Evolutionary conservation across 2,329 filamentous ascomycete species (phyloP), one percentile per base, ranked within the genome.

Genomic region (Colletotrichum sp.): DNA sequence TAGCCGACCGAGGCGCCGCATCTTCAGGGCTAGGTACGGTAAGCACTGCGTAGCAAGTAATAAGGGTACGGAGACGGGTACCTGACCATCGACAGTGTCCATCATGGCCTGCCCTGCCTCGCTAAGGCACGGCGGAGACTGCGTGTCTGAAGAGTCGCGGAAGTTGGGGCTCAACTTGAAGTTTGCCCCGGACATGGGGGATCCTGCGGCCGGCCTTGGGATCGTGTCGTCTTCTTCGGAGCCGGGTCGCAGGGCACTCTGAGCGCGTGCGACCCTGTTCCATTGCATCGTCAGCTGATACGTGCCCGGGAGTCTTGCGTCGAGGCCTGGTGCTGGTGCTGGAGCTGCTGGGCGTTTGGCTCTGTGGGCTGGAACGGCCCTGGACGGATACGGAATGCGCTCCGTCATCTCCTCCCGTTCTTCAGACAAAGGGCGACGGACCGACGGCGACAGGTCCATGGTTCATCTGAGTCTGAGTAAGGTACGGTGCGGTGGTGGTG

Each of bases 351-450:
- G 52, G 32, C 25, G 25, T 59, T 27, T 55, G 32, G 28, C 12
- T 64, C 30, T 22, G 5, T 13, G 63, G 64, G 70, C 70, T 75
- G 34, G 57, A 68, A 68, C 70, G 70, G 57, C 44, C 25, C 30
- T 28, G 16, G 64, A 69, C 48, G 16, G 59, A 73, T 73, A 65
- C 73, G 73, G 70, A 73, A 73, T 73, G 34, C 70, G 34, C 59
- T 75, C 73, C 70, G 73, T 73, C 70, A 39, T 19, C 27, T 25
- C 48, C 28, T 59, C 27, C 67, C 44, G 39, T 55, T 59, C 32
- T 48, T 48, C 44, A 48, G 57, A 60, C 27, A 60, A 60, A 60
- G 57, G 57, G 44, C 28, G 65, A 48, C 65, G 39, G 16, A 34
- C 28, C 65, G 48, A 59, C 65, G n/a, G 59, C 68, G 30, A 71